phyloP scores from a whole-genome alignment of 1,139 yeast genomes.

The Blastobotrys arbuscula region DNA sequence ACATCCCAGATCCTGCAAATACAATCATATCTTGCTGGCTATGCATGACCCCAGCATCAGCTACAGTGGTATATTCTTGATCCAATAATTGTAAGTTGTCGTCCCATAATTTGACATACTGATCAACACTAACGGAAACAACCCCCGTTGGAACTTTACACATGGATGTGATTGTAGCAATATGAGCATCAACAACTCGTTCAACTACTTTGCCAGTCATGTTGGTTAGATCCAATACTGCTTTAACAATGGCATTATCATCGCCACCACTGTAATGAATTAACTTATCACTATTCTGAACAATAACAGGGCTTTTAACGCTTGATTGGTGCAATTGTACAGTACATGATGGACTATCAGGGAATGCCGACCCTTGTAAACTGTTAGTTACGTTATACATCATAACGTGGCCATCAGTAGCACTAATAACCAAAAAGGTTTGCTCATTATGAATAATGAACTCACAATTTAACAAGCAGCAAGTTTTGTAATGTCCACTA shows the following conservation, averaged over 20 bases:
- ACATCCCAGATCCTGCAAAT: slow-evolving; percentile 32
- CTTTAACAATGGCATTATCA: slow-evolving; percentile 67
- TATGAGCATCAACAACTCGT: slow-evolving; percentile 52
- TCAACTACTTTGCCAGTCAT: slow-evolving; percentile 18
- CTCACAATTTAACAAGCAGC: slow-evolving; percentile 66
- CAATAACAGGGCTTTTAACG: slow-evolving; percentile 47
- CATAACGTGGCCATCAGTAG: slow-evolving; percentile 79
- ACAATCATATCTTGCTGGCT: slow-evolving; percentile 11
- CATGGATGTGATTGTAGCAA: slow-evolving; percentile 78
- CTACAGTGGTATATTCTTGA: slow-evolving; percentile 66
- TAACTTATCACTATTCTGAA: slow-evolving; percentile 16
- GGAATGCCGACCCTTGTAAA: slow-evolving; percentile 3
- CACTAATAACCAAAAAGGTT: slow-evolving; percentile 47
- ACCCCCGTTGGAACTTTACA: slow-evolving; percentile 31
- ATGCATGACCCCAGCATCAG: slow-evolving; percentile 75
- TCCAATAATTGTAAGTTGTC: slow-evolving; percentile 37
- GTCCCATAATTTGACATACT: slow-evolving; percentile 62
- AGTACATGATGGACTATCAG: slow-evolving; percentile 27
- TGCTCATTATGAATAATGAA: slow-evolving; percentile 37
- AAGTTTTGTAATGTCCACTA: slow-evolving; percentile 55
- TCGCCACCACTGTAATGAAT: slow-evolving; percentile 79
- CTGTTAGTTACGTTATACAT: slow-evolving; percentile 34
- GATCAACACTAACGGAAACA: slow-evolving; percentile 69
- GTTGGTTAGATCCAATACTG: slow-evolving; percentile 30
- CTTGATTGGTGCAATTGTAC: slow-evolving; percentile 79